Evolutionary conservation across 176 grass and related monocot genomes (phyloP), one percentile per base, ranked within the genome.

Genomic region (Leersia perrieri): DNA sequence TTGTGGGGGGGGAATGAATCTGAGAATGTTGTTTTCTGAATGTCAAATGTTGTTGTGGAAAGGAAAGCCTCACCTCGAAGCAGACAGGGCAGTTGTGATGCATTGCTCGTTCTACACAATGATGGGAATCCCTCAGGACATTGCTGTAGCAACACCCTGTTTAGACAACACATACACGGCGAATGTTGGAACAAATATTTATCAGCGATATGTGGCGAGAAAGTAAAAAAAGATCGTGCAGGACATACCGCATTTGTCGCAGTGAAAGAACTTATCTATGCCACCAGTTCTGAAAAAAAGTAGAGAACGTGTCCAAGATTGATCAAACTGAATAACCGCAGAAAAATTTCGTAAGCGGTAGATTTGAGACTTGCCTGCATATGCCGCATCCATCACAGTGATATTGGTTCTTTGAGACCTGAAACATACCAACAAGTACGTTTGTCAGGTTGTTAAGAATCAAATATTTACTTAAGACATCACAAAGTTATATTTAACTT

Each of bases 331-430:
- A 58, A 65, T 58, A 18, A 70, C 42, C 15, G 12, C 0, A 0
- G 33, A 2, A 27, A 33, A 35, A 25, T 36, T 38, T 64, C 10
- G 73, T 28, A 73, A 73, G 4, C 34, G 15, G 53, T 27, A 15
- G 38, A 73, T 40, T 34, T 42, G 58, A 29, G 20, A 61, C 63
- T 83, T 88, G 72, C 93, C 90, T 95, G 84, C 95, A 94, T 57
- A 98, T 94, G 27, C 92, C 95, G 44, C 95, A 98, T 83, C 92
- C 90, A 84, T 89, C 38, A 83, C 95, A 98, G 66, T 92, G 95
- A 55, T 94, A 94, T 31, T 97, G 95, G 11, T 63, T 53, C 74
- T 94, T 97, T 44, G 85, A 83, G 28, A 83, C 51, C 95, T 97
- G 76, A 12, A 77, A 76, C 74, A 89, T 13, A 66, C 33, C 74